Evolutionary conservation across 225 moss, liverwort and hornwort genomes (phyloP).

Genomic region (Polytrichum formosum): DNA sequence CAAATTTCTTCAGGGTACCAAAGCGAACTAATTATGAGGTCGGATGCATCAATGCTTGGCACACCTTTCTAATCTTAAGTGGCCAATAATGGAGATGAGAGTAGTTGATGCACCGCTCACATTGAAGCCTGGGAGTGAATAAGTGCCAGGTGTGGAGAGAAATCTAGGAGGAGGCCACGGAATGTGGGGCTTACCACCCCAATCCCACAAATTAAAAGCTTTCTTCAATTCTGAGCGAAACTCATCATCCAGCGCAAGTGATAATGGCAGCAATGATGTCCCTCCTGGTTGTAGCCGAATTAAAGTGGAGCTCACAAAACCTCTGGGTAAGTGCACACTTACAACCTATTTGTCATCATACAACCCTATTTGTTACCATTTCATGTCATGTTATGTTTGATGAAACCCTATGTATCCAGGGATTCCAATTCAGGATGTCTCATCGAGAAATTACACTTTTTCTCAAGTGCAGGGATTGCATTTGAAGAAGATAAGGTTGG

Average conservation of each 20-base stretch:
- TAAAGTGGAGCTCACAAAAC: constrained; percentile 67
- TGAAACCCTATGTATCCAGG: not conserved
- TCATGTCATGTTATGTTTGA: not conserved
- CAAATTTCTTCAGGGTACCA: too few relatives aligned
- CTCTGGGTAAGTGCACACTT: constrained; percentile 37
- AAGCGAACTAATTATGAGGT: too few relatives aligned
- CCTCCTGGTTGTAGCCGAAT: constrained; percentile 75
- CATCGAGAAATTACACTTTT: too few relatives aligned
- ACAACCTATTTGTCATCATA: not conserved
- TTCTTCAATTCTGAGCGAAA: constrained; percentile 40
- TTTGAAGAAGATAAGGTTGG: constrained; percentile 60
- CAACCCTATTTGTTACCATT: not conserved
- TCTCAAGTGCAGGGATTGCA: constrained; percentile 48
- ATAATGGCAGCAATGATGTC: constrained; percentile 25
- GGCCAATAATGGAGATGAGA: too few relatives aligned
- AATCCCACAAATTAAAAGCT: constrained; percentile 26
- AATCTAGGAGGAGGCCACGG: constrained; percentile 17
- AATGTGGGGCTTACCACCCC: constrained; percentile 2
- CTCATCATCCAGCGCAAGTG: constrained; percentile 31
- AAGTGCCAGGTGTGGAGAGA: not conserved
- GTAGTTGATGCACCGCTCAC: too few relatives aligned
- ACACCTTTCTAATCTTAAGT: too few relatives aligned
- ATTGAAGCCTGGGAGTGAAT: too few relatives aligned
- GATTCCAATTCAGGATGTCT: not conserved
- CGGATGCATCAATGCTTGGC: too few relatives aligned